Evolutionary conservation across 495 filamentous ascomycete species (phyloP), one percentile per base, ranked within the genome.

Genomic region (Penicillium arizonense): DNA sequence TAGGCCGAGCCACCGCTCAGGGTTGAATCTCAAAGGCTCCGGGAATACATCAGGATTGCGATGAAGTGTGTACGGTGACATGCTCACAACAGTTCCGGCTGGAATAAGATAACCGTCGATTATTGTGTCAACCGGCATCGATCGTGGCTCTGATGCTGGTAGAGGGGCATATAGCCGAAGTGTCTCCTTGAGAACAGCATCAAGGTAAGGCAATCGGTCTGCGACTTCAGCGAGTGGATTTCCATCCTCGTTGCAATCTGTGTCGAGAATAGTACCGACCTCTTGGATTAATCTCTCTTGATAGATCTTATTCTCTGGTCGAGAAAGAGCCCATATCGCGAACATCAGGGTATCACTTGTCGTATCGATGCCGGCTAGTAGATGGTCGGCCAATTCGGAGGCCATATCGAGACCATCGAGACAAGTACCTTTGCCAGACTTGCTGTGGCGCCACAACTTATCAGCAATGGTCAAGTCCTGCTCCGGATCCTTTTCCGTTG

Each of bases 171-270:
- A 79, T 0, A 87, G 75, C 3, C 88, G 78, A 0, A 93, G 75
- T 0, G 87, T 89, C 57, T 93, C 88, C 65, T 79, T 81, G 18
- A 91, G 47, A 2, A 87, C 71, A n/a, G 86, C 85, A 58, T 90
- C 79, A 1, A 91, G 77, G 5, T 87, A 63, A 2, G 83, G 82
- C 0, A 90, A 73, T 28, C 58, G 64, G 58, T 90, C 86, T 12
- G 88, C 63, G 13, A 72, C 72, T 53, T 82, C 81, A 0, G 80
- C 57, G 30, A 75, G 65, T 0, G 84, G 79, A 34, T 55, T 39
- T 0, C 51, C 50, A 16, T 59, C 41, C 7, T 30, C 13, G 16
- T 30, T 32, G 1, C 42, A 28, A 1, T 32, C 24, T 0, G 23
- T 8, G 13, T 48, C 33, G 3, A 52, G 16, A 3, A 68, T 36